Base-by-base conservation (phyloP, 2,329 filamentous ascomycete genomes). In the Trichocomaceae sp. region DNA sequence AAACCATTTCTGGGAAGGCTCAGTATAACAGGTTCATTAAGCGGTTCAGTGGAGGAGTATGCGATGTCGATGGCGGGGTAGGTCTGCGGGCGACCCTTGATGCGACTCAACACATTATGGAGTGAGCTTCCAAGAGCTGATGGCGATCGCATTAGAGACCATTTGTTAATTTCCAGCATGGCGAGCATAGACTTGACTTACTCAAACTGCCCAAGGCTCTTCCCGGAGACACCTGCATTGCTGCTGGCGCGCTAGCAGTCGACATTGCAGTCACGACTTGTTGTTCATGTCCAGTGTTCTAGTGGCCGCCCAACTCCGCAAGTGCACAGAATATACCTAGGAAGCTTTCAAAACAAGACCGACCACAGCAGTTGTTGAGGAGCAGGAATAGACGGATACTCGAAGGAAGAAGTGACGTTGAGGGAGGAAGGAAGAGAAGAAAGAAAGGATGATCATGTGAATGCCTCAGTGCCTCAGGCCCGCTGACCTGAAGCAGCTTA, bases 61-160 rank as follows among this genome's bases (percentile, higher is more conserved):
- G 85, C 79, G 33, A 96, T 77, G 63, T 96, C 86, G 68, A 97
- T 84, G 63, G 86, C 85, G 3, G 89, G 88, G 72, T 92, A 96
- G 5, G 80, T 79, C 62, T 87, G 84, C 9, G 90, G 88, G 68
- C 95, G 89, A 52, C 89, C 86, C 69, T 96, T 97, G 65, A 97
- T 79, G 52, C 88, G 85, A 26, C 88, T 90, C 57, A 97, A 75
- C 64, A 95, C 81, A 67, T 96, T 90, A 73, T 97, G 90, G 35
- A 99, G 82, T 2, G 91, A 96, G 59, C 90, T 88, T 55, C 93
- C 93, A 56, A 99, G 84, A 49, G 86, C 90, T 95, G 67, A 50
- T 13, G 22, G 31, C 2, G 31, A 31, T 17, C 19, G 5, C 10
- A 15, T 26, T 9, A 26, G 42, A 45, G 26, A 13, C 7, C 2